A percentile compares a stretch with the other conserved stretches of the same genome.
phyloP scores from a whole-genome alignment of 2,329 filamentous ascomycete species.

The Penicillium sp. region DNA sequence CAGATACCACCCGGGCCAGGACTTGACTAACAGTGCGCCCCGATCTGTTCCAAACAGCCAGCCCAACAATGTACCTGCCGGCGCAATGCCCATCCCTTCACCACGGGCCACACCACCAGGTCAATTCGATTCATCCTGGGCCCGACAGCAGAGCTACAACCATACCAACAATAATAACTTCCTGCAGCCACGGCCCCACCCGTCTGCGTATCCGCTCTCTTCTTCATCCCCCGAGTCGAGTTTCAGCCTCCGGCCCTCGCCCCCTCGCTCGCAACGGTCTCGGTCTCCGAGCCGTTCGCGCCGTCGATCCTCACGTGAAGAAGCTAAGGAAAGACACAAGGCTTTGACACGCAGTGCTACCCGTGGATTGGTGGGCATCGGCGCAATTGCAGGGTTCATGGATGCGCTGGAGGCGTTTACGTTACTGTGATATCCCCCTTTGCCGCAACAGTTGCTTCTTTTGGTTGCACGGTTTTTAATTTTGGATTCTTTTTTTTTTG shows the following conservation, averaged over 20 bases:
- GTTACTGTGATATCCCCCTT: conserved; percentile 12
- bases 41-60: conserved; percentile 19
- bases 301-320: conserved; percentile 20
- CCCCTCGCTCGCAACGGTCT: conserved; percentile 23
- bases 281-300: conserved; percentile 18
- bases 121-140: conserved; percentile 14
- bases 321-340: conserved; percentile 28
- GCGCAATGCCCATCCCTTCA: conserved; percentile 11
- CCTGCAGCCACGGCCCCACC: conserved; percentile 16
- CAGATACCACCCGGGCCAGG: conserved; percentile 10
- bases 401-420: conserved; percentile 42
- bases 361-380: conserved; percentile 37
- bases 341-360: conserved; percentile 37
- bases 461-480: neutral
- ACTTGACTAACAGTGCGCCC: conserved; percentile 10
- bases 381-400: conserved; percentile 42
- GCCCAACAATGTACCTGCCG: conserved; percentile 5
- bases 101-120: conserved; percentile 17
- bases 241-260: conserved; percentile 13
- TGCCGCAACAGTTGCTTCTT: neutral
- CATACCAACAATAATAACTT: conserved; percentile 1
- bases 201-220: conserved; percentile 20
- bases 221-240: conserved; percentile 21
- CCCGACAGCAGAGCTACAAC: conserved; percentile 14
- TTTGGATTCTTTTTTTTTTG: neutral